A percentile compares a stretch with the other conserved stretches of the same genome.
Conservation (phyloP, 805 yeast species). For the Candida michaelii region DNA sequence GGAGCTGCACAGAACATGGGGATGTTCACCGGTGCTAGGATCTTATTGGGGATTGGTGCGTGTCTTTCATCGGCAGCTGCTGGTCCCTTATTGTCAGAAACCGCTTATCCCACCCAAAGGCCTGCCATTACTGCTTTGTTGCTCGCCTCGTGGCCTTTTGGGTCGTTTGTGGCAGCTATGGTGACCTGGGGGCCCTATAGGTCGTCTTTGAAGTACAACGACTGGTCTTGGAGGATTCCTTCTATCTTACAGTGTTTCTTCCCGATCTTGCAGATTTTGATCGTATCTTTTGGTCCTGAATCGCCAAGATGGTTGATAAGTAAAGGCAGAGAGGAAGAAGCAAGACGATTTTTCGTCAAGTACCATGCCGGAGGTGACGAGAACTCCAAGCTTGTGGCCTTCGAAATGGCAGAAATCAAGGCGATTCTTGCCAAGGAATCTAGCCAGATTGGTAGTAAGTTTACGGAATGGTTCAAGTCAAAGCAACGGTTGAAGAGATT, state of each 20-base stretch:
- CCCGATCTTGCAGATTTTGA: conserved; percentile 24
- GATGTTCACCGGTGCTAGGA: conserved; percentile 42
- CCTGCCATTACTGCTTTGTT: conserved; percentile 39
- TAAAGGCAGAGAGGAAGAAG: conserved; percentile 41
- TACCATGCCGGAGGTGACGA: conserved; percentile 37
- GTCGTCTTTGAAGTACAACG: conserved; percentile 15
- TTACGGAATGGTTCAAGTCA: conserved; percentile 13
- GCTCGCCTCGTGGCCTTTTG: conserved; percentile 51
- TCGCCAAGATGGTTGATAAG: conserved; percentile 46
- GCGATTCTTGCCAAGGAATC: conserved; percentile 14
- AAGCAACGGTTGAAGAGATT: conserved; percentile 14
- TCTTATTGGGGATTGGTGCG: conserved; percentile 47
- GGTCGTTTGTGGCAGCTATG: conserved; percentile 51
- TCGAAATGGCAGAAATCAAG: conserved; percentile 29
- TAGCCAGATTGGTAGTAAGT: conserved; percentile 7
- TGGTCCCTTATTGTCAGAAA: conserved; percentile 48
- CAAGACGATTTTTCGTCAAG: conserved; percentile 36
- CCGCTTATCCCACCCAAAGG: conserved; percentile 48
- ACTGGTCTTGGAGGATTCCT: conserved; percentile 51
- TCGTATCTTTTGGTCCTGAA: conserved; percentile 45
- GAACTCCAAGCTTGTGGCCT: conserved; percentile 38
- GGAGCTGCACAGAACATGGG: conserved; percentile 32
- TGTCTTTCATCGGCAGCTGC: conserved; percentile 41
- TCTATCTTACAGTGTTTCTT: conserved; percentile 48
- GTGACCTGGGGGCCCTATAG: conserved; percentile 9